Percentiles rank a stretch among this genome's conserved stretches.
These are phyloP conservation scores for Begonia masoniana DNA, from an alignment of 306 rosid genomes.

Conservation along the genomic window DNA sequence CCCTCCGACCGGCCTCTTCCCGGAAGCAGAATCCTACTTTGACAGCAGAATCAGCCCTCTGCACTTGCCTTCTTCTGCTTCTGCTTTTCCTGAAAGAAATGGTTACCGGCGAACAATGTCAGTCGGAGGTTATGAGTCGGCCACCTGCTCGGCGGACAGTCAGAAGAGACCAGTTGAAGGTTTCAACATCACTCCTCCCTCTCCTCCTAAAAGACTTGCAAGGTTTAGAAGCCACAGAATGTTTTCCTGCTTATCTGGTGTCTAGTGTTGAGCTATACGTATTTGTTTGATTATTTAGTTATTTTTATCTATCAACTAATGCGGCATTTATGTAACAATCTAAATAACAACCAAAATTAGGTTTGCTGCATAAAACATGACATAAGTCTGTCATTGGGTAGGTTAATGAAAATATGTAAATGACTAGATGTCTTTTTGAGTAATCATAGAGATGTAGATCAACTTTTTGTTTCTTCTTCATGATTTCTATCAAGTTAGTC, in stretches of 20 bases:
- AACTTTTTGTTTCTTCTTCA: too few relatives aligned
- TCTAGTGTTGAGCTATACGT: background rate
- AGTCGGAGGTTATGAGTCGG: background rate
- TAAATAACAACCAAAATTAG: too few relatives aligned
- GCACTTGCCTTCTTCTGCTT: background rate
- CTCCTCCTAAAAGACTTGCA: background rate
- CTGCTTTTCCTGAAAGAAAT: too few relatives aligned
- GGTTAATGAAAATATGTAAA: too few relatives aligned
- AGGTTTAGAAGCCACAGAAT: slow-evolving; percentile 11
- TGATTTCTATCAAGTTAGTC: too few relatives aligned
- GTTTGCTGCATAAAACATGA: too few relatives aligned
- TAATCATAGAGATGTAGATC: too few relatives aligned
- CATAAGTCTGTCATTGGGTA: too few relatives aligned
- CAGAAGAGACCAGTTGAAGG: background rate
- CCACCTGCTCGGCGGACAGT: background rate
- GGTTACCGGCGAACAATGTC: slow-evolving; percentile 4
- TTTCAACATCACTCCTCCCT: background rate
- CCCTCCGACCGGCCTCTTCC: slow-evolving; percentile 2
- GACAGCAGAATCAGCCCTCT: background rate
- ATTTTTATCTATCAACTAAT: too few relatives aligned
- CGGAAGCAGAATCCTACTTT: slow-evolving; percentile 8
- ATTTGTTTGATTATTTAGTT: too few relatives aligned
- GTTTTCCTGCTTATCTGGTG: slow-evolving; percentile 6
- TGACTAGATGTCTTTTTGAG: too few relatives aligned
- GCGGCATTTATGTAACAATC: too few relatives aligned